Base-by-base conservation (phyloP, 352 stramenopile genomes). In the Globisporangium radiosum region DNA sequence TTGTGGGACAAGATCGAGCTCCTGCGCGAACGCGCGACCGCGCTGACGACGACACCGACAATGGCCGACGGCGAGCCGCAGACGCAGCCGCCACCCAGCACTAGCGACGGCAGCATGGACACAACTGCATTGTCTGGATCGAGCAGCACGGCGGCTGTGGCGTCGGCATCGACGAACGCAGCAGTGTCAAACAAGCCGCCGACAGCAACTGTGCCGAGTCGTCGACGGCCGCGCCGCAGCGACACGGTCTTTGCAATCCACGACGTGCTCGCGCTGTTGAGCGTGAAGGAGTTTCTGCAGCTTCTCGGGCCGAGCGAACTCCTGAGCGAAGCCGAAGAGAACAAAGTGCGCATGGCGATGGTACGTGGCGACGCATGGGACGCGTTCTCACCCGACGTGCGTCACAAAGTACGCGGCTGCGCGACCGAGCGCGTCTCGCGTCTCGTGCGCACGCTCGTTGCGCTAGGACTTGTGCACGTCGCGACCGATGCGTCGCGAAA, bases 391-490 rank as follows among this genome's bases (percentile, higher is more conserved):
- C 47, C 59, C n/a, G 63, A 71, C 1, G 66, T 77, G 40, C 59
- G 63, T 19, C 65, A 73, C 37, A 93, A 93, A 47, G 69, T 93
- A 33, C 79, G 83, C 0, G 70, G 74, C 6, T 83, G 80, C 56
- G 83, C 91, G 71, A 75, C 70, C 25, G 81, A 91, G 58, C 76
- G 85, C 0, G 88, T 90, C 56, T 87, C 73, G 7, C 80, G 76
- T 10, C 72, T 92, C 9, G 56, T 92, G 53, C 77, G 79, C 4
- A 75, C 90, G 48, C 63, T 94, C 7, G 76, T 91, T 36, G 82
- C 92, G 57, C 52, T 94, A 19, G 70, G 69, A 2, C 66, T 94
- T 9, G 48, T 94, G 4, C 59, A 86, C 43, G 67, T 87, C 13
- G 70, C 78, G 38, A 73, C 66, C 37, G 75, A 87, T 45, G 73